phyloP scores from a whole-genome alignment of 306 rosid species.

The Bauhinia variegata region DNA sequence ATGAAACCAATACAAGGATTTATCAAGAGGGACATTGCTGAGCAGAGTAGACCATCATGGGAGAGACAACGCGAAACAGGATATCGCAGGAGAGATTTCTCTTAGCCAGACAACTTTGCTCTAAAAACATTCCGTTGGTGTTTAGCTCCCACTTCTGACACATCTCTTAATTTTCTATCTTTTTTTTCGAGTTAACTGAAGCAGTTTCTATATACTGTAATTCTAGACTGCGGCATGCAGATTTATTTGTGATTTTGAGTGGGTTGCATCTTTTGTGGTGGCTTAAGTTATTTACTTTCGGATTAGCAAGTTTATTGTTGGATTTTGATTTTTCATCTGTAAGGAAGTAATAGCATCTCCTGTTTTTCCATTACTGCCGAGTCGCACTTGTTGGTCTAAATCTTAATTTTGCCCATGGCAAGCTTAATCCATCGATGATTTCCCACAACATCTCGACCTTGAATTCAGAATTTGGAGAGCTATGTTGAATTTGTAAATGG shows the following conservation, averaged over 20 bases:
- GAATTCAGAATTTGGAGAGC: too few species aligned
- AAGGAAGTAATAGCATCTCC: neutral
- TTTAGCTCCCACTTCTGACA: slow-evolving; percentile 18
- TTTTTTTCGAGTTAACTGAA: slow-evolving; percentile 19
- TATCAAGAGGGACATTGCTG: slow-evolving; percentile 64
- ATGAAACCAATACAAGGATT: slow-evolving; percentile 69
- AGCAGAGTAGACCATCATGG: slow-evolving; percentile 76
- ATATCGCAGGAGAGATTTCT: slow-evolving; percentile 27
- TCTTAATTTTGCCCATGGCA: too few species aligned
- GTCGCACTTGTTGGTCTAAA: too few species aligned
- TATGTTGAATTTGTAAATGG: too few species aligned
- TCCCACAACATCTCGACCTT: too few species aligned
- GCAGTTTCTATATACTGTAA: slow-evolving; percentile 26
- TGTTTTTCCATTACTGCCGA: too few species aligned
- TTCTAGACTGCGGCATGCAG: slow-evolving; percentile 45
- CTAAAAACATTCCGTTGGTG: neutral
- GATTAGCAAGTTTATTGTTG: slow-evolving; percentile 14
- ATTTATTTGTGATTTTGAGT: slow-evolving; percentile 35
- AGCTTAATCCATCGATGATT: too few species aligned
- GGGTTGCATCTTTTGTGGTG: slow-evolving; percentile 27
- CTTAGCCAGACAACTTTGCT: neutral
- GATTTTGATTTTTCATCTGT: neutral
- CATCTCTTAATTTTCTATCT: slow-evolving; percentile 10
- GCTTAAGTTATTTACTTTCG: slow-evolving; percentile 25
- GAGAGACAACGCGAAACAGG: slow-evolving; percentile 55